These are phyloP conservation scores for Chloroidium sp. DNA, from an alignment of 163 green algal genomes.

Conservation along the genomic window DNA sequence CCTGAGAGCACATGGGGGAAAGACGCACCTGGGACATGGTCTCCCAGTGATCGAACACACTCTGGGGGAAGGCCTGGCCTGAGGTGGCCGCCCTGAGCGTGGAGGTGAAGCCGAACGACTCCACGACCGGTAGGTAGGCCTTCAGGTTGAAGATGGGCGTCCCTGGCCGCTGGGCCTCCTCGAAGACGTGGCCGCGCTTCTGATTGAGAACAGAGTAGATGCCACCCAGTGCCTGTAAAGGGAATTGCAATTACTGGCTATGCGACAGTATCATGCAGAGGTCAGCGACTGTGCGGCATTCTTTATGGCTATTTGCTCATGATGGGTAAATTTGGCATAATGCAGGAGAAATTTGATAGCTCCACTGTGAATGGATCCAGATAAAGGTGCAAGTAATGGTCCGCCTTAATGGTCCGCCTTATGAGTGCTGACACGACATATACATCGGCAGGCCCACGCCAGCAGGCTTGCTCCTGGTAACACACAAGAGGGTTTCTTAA, in stretches of 20 bases:
- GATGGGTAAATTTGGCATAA: not conserved
- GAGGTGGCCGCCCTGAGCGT: constrained; percentile 87
- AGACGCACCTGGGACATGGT: constrained; percentile 46
- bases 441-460: no score
- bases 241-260: not conserved
- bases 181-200: constrained; percentile 98
- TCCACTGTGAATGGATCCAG: no score
- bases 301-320: not conserved
- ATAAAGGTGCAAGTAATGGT: no score
- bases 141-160: constrained; percentile 99
- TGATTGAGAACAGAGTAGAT: constrained; percentile 98
- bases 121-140: constrained; percentile 96
- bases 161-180: constrained; percentile 90
- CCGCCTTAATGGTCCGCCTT: no score
- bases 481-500: no score
- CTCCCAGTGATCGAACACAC: constrained; percentile 99
- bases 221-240: constrained; percentile 73
- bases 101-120: constrained; percentile 98
- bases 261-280: not conserved
- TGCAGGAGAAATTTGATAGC: not conserved
- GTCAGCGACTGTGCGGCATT: not conserved
- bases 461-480: no score
- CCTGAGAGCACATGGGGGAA: no score
- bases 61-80: constrained; percentile 98
- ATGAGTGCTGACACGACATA: no score